Conservation (phyloP, 2,329 filamentous ascomycete species). For the Gaeumannomyces tritici region DNA sequence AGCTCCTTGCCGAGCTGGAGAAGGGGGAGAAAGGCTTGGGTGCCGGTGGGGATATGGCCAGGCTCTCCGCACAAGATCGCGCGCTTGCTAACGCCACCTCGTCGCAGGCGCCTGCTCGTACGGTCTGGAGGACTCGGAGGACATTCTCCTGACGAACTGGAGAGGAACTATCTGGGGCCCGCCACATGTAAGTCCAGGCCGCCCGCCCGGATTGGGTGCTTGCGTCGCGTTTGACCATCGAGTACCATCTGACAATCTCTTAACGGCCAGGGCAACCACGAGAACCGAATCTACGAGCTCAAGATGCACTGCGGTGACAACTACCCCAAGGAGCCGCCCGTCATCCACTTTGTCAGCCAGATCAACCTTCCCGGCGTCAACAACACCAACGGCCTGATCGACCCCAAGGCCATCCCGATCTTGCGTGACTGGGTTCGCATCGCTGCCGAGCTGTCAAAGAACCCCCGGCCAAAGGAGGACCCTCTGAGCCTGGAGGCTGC, state of each 20-base stretch:
- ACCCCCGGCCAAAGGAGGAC: slow-evolving; percentile 21
- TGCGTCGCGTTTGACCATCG: neutral
- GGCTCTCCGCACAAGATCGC: neutral
- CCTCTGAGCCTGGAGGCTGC: slow-evolving; percentile 23
- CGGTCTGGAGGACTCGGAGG: slow-evolving; percentile 85
- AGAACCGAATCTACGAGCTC: slow-evolving; percentile 98
- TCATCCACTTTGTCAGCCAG: slow-evolving; percentile 85
- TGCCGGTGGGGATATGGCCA: slow-evolving; percentile 48
- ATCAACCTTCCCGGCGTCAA: slow-evolving; percentile 97
- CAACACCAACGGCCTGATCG: slow-evolving; percentile 69
- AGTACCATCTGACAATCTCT: slow-evolving; percentile 4
- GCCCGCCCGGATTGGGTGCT: neutral
- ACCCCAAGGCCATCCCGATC: slow-evolving; percentile 74
- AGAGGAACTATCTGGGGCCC: slow-evolving; percentile 95
- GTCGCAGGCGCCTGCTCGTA: slow-evolving; percentile 86
- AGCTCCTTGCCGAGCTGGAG: slow-evolving; percentile 92
- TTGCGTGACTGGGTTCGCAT: slow-evolving; percentile 86
- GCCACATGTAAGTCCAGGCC: slow-evolving; percentile 62
- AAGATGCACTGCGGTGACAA: slow-evolving; percentile 89
- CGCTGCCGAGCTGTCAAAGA: slow-evolving; percentile 63
- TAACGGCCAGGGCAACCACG: slow-evolving; percentile 59
- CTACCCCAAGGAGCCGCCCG: slow-evolving; percentile 83
- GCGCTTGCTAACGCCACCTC: neutral
- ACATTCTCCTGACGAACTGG: slow-evolving; percentile 97
- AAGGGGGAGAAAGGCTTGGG: slow-evolving; percentile 97